Evolutionary conservation across 805 yeast species (phyloP).

Genomic region (Cyberlindnera sargentensis): DNA sequence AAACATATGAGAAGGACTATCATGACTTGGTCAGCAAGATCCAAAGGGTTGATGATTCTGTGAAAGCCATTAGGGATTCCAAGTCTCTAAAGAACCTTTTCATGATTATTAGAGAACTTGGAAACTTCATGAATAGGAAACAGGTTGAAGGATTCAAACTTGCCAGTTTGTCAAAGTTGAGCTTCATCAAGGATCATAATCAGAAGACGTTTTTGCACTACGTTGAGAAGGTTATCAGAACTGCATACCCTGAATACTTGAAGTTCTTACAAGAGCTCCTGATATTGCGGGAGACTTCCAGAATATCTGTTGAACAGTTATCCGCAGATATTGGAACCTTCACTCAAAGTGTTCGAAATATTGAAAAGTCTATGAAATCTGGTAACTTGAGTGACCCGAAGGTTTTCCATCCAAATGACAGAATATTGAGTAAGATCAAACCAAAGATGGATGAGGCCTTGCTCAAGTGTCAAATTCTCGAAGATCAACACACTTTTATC

Average conservation of each 20-base stretch:
- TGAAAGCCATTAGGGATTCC: conserved; percentile 57
- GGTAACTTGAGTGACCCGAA: conserved; percentile 83
- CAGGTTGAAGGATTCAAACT: conserved; percentile 92
- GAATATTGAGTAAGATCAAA: conserved; percentile 50
- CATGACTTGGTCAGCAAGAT: conserved; percentile 62
- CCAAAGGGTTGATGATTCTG: conserved; percentile 66
- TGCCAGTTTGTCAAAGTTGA: conserved; percentile 82
- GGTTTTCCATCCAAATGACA: conserved; percentile 78
- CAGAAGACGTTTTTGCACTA: conserved; percentile 87
- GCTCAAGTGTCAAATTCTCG: conserved; percentile 56
- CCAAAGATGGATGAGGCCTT: conserved; percentile 72
- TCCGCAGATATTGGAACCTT: conserved; percentile 64
- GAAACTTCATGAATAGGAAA: conserved; percentile 95
- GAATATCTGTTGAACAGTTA: conserved; percentile 76
- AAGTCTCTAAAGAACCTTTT: conserved; percentile 63
- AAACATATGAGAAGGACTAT: conserved; percentile 74
- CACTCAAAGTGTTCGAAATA: conserved; percentile 55
- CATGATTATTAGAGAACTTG: conserved; percentile 82
- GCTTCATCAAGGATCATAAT: conserved; percentile 82
- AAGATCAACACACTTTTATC: conserved; percentile 56
- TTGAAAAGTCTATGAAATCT: conserved; percentile 62
- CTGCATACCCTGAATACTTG: conserved; percentile 72
- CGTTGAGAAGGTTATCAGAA: conserved; percentile 83
- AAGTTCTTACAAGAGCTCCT: conserved; percentile 68
- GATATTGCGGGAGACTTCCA: conserved; percentile 44